phyloP scores from a whole-genome alignment of 257 asterid species.

The Solanum arcanum region DNA sequence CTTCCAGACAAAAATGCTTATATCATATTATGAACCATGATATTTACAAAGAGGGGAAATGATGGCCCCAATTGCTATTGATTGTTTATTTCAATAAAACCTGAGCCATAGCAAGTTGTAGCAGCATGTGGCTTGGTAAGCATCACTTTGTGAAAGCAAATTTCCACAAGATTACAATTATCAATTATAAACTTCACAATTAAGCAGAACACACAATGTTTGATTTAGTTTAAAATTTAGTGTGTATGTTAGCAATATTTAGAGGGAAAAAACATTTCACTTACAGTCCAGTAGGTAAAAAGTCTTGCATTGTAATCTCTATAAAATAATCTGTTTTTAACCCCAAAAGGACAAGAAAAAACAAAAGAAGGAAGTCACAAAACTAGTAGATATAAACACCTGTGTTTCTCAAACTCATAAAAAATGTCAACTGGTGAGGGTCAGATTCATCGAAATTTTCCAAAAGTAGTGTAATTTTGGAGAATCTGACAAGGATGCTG shows the following conservation, averaged over 20 bases:
- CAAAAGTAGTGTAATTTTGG: too few relatives aligned
- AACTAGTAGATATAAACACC: too few relatives aligned
- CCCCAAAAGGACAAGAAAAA: neutral
- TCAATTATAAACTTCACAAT: neutral
- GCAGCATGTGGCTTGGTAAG: conserved; percentile 80
- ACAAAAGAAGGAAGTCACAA: neutral
- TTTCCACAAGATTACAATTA: conserved; percentile 6
- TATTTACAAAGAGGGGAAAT: conserved; percentile 58
- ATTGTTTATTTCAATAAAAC: conserved; percentile 65
- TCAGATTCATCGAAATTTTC: neutral
- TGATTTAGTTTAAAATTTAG: neutral
- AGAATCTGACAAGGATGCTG: neutral
- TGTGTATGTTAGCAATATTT: conserved; percentile 21
- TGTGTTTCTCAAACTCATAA: neutral
- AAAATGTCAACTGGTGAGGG: neutral
- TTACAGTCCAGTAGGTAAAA: conserved; percentile 92
- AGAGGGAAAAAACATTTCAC: conserved; percentile 8
- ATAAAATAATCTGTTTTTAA: conserved; percentile 56
- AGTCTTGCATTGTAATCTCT: conserved; percentile 79
- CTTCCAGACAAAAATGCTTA: conserved; percentile 78
- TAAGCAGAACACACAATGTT: neutral
- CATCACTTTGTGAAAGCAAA: conserved; percentile 53
- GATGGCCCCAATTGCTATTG: conserved; percentile 78
- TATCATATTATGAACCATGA: conserved; percentile 53
- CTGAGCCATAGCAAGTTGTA: conserved; percentile 66